A percentile compares a stretch with the other conserved stretches of the same genome.
Conservation (phyloP, 768 basidiomycete genomes). For the Termitomyces sp. region DNA sequence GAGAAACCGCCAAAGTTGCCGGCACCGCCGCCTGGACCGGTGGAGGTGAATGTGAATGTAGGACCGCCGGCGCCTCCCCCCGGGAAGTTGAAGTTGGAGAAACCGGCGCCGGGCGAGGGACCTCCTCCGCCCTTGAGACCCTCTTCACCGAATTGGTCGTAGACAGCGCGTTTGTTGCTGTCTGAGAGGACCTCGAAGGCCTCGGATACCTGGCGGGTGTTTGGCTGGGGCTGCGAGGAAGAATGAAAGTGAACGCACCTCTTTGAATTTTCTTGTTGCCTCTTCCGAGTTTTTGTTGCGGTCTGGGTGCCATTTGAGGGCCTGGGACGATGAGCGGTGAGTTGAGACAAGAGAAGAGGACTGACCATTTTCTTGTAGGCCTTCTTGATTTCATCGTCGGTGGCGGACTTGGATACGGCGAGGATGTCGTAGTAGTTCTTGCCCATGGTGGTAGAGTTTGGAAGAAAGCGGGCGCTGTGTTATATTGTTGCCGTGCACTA, state of each 20-base stretch:
- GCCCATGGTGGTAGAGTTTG: constrained; percentile 48
- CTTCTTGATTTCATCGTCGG: constrained; percentile 86
- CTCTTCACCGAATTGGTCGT: constrained; percentile 95
- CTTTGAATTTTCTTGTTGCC: constrained; percentile 88
- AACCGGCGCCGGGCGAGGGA: constrained; percentile 50
- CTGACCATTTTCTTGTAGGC: constrained; percentile 92
- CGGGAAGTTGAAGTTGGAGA: constrained; percentile 45
- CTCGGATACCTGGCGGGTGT: constrained; percentile 71
- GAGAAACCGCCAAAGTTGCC: constrained; percentile 47
- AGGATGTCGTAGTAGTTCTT: constrained; percentile 87
- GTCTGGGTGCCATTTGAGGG: constrained; percentile 95
- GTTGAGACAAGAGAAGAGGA: constrained; percentile 3
- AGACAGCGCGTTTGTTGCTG: constrained; percentile 77
- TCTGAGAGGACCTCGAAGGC: constrained; percentile 95
- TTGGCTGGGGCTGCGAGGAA: background rate
- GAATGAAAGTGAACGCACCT: constrained; percentile 42
- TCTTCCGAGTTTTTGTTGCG: constrained; percentile 84
- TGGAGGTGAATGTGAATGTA: constrained; percentile 56
- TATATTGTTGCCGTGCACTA: background rate
- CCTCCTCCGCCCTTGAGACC: constrained; percentile 79
- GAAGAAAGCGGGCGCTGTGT: constrained; percentile 6
- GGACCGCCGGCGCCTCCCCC: constrained; percentile 39
- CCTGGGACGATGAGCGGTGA: constrained; percentile 34
- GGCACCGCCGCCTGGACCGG: constrained; percentile 42
- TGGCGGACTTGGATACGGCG: constrained; percentile 68